Evolutionary conservation across 1,284 basidiomycete genomes (phyloP), one percentile per base, ranked within the genome.

Genomic region (Cutaneotrichosporon dermatis): DNA sequence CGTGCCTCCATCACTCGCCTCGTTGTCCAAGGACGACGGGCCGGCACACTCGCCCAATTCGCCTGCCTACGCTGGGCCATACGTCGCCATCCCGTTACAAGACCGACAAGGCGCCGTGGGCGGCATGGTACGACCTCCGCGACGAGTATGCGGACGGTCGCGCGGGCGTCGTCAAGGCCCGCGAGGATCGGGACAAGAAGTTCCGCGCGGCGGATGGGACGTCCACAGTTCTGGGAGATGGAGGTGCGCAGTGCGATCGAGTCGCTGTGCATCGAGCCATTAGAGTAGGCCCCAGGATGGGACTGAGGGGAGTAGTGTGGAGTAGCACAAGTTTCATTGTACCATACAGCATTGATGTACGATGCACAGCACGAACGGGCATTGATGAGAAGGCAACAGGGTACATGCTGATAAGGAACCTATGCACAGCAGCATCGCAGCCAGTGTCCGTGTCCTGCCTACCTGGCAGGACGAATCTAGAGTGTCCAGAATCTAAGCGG

Each of bases 141-240:
- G 63, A 61, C 33, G 71, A 71, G 41, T 74, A 74, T 60, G 67
- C 67, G 34, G 71, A 75, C 59, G 68, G 70, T 82, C 82, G 73
- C 73, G 79, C 61, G 78, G 86, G 49, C 78, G 83, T 71, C 73
- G 85, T 88, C 85, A 25, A 34, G 12, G 63, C 90, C 6, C 81
- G 87, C 66, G 84, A 84, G 67, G 89, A 92, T 68, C 79, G 83
- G 56, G 87, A 90, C 65, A 88, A 88, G 4, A 86, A 88, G 68
- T 88, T 90, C 83, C 81, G 88, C 46, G 90, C 85, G 8, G 91
- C 13, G 92, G 91, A 2, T 96, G 90, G 73, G 82, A 82, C 66
- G 80, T 92, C 9, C 83, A 87, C 86, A 92, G 72, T 89, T 89
- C 53, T 95, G 92, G 92, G 87, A 89, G 68, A 83, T 91, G 67